Conservation (phyloP, 2,329 filamentous ascomycete genomes). For the Monilinia polystroma region DNA sequence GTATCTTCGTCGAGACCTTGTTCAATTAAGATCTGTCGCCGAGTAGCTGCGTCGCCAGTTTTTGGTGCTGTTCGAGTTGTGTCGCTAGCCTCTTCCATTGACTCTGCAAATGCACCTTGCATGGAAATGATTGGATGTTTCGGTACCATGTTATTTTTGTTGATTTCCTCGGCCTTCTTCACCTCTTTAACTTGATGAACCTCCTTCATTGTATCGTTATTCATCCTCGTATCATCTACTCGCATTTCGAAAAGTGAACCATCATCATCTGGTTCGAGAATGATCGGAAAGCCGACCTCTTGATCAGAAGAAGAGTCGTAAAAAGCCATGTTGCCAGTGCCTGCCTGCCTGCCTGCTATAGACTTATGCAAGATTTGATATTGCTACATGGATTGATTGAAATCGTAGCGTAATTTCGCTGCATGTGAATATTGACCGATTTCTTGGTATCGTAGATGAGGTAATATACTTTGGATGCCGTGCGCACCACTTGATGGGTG, state of each 20-base stretch:
- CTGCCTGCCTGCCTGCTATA: slow-evolving; percentile 2
- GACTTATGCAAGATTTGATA: slow-evolving; percentile 24
- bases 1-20: slow-evolving; percentile 67
- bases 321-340: slow-evolving; percentile 25
- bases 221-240: slow-evolving; percentile 24
- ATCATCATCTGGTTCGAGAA: slow-evolving; percentile 29
- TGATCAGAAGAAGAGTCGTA: slow-evolving; percentile 30
- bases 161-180: slow-evolving; percentile 1
- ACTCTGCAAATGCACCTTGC: slow-evolving; percentile 82
- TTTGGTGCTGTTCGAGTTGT: slow-evolving; percentile 51
- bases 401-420: slow-evolving; percentile 10
- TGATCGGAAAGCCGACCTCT: slow-evolving; percentile 28
- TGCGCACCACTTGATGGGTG: slow-evolving; percentile 12
- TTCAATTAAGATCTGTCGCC: slow-evolving; percentile 67
- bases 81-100: slow-evolving; percentile 68
- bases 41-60: slow-evolving; percentile 56
- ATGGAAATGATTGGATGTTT: slow-evolving; percentile 71
- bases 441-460: slow-evolving; percentile 15
- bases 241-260: slow-evolving; percentile 20
- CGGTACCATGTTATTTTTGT: slow-evolving; percentile 40
- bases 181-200: slow-evolving; percentile 26
- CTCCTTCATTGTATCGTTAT: slow-evolving; percentile 34
- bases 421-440: slow-evolving; percentile 21
- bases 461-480: slow-evolving; percentile 17
- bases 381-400: slow-evolving; percentile 20